Base-by-base conservation (phyloP, 768 basidiomycete species). In the Xerocomus brunneocitrinus region DNA sequence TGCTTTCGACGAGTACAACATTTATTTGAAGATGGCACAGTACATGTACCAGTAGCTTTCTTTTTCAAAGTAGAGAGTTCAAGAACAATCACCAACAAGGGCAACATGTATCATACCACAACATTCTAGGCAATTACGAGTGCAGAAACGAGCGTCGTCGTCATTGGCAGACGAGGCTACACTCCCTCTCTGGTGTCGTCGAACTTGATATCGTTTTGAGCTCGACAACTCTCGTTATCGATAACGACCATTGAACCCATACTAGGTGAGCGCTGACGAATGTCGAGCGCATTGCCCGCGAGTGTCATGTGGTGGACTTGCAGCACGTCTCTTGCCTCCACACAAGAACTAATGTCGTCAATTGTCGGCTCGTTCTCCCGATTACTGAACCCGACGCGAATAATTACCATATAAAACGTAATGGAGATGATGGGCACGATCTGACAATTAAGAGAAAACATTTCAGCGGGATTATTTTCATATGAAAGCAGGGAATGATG, bases 331-430 rank as follows among this genome's bases (percentile, higher is more conserved):
- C 22, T 31, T 32, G 22, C 8, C 1, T 39, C 50, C 28, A 31
- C 16, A 35, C 8, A n/a, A 35, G 14, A 42, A 25, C 41, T 50
- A 5, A 25, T 12, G 24, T 41, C 12, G 5, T 24, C 13, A 24
- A 10, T 5, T 24, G 10, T 2, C 3, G 4, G 22, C 22, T 13
- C 24, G 24, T 13, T 41, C 40, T 24, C 40, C 40, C 4, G 24
- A 25, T 13, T 1, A 24, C 5, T 41, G 40, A 25, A 9, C 27
- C 52, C 43, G 24, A 58, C 48, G 3, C 53, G 53, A 30, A 59
- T 51, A 3, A 58, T 58, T 3, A 58, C 47, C 56, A 52, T 54
- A 47, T 59, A 59, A 42, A 54, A 59, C 25, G 50, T 48, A 39
- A 59, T 59, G 24, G 56, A 49, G 13, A 59, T 59, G 39, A 58